Base-by-base conservation (phyloP, 2,329 filamentous ascomycete species). In the Diaporthe citri region DNA sequence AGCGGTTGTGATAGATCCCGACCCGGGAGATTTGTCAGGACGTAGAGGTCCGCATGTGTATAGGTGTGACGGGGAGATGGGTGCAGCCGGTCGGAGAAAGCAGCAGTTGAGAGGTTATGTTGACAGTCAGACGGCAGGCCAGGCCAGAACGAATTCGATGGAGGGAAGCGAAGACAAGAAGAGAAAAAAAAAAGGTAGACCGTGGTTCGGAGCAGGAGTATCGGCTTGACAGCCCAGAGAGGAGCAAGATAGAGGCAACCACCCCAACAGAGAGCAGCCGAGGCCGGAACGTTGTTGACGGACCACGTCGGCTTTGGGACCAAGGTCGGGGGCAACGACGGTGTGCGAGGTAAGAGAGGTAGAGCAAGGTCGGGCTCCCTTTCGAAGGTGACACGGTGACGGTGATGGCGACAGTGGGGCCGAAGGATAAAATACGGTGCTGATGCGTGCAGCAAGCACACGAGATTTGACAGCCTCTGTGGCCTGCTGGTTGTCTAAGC, bases 41-140 rank as follows among this genome's bases (percentile, higher is more conserved):
- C 52, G 46, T 60, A 56, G 59, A 48, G 41, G n/a, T 12, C 59
- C 43, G 62, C 71, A 67, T 60, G 43, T 76, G 67, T 36, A 39
- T 74, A 46, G 74, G 74, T 76, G 70, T 74, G 55, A 76, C 72
- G 25, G 59, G 43, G 51, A 46, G 46, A 22, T 55, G 66, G 74
- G 66, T 48, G 57, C 66, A 67, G 28, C 66, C 56, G 66, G 41
- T 39, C 51, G 51, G 43, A 55, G 59, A 57, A 56, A 56, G 46
- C 46, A 56, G 62, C 15, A 20, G 46, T 55, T 55, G 36, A n/a
- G 22, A 55, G 13, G 28, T 55, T 39, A 17, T 59, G 51, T 62
- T 43, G 57, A 62, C 34, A 31, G n/a, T 46, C 25, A 51, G 39
- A 39, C 43, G 73, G 41, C 28, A 71, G 28, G 43, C 43, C 48